phyloP scores from a whole-genome alignment of 2,329 filamentous ascomycete genomes.

The Fusarium sp. region DNA sequence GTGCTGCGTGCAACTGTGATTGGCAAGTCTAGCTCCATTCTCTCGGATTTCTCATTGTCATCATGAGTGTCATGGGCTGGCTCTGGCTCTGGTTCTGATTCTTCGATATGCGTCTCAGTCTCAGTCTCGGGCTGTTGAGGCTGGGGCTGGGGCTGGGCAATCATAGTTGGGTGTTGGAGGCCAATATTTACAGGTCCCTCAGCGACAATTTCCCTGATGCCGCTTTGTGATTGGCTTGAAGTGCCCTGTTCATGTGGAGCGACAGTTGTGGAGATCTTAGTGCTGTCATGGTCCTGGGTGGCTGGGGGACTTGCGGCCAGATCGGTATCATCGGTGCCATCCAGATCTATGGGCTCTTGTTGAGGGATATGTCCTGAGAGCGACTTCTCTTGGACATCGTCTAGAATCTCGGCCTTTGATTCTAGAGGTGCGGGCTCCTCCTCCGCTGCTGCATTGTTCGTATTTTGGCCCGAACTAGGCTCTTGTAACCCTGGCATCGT shows the following conservation, averaged over 20 bases:
- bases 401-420: conserved; percentile 15
- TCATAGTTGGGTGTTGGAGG: conserved; percentile 3
- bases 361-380: background rate
- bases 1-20: conserved; percentile 11
- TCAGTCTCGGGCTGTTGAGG: conserved; percentile 16
- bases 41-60: conserved; percentile 18
- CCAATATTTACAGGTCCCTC: conserved; percentile 14
- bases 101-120: conserved; percentile 3
- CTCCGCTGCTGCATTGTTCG: conserved; percentile 14
- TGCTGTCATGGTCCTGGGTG: background rate
- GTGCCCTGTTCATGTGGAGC: conserved; percentile 12
- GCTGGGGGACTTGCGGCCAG: background rate
- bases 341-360: background rate
- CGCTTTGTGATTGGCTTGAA: conserved; percentile 22
- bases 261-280: conserved; percentile 5
- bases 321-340: background rate
- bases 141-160: conserved; percentile 3
- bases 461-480: conserved; percentile 18
- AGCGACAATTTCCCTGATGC: background rate
- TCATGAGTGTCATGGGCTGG: conserved; percentile 15
- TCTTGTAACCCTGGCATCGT: conserved; percentile 36
- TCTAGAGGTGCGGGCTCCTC: conserved; percentile 13
- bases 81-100: conserved; percentile 1
- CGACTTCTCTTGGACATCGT: conserved; percentile 10
- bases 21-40: conserved; percentile 23